Evolutionary conservation across 2,329 filamentous ascomycete genomes (phyloP).

Genomic region (Fusarium veterinarium): DNA sequence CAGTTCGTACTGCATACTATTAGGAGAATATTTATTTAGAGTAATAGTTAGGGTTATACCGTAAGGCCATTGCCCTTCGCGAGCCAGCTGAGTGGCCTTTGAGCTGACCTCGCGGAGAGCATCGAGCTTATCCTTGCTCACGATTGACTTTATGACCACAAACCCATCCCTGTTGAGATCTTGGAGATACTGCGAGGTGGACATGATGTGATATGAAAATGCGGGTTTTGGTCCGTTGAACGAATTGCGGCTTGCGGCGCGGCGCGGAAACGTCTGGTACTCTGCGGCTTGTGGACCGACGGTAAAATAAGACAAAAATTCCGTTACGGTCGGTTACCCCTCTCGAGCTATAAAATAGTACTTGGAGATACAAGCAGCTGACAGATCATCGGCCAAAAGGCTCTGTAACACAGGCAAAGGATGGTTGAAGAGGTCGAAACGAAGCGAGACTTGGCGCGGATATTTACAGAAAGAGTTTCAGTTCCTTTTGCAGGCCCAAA

Average conservation of each 20-base stretch:
- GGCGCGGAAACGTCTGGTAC: not conserved
- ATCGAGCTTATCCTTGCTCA: conserved; percentile 66
- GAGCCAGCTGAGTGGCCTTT: conserved; percentile 69
- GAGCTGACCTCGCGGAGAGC: conserved; percentile 70
- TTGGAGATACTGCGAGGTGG: conserved; percentile 47
- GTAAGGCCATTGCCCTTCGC: conserved; percentile 80
- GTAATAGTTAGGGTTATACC: conserved; percentile 67
- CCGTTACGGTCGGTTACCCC: conserved; percentile 15
- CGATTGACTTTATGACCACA: conserved; percentile 75
- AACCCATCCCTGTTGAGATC: conserved; percentile 78
- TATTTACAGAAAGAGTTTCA: conserved; percentile 16
- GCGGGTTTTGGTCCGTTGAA: conserved; percentile 1
- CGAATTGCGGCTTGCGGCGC: conserved; percentile 11
- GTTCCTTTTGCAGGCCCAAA: not conserved
- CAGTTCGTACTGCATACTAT: not conserved
- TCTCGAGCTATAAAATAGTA: not conserved
- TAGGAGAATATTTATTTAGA: conserved; percentile 57
- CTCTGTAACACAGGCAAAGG: conserved; percentile 8
- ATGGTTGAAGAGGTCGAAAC: conserved; percentile 22
- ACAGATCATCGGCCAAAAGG: conserved; percentile 27
- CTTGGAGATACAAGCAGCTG: conserved; percentile 8
- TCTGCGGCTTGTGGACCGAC: conserved; percentile 21
- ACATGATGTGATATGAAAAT: conserved; percentile 24
- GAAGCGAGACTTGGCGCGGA: conserved; percentile 10
- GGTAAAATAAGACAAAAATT: conserved; percentile 31